These are phyloP conservation scores for Strigomonas culicis DNA, from an alignment of 208 protist species.

Conservation along the genomic window DNA sequence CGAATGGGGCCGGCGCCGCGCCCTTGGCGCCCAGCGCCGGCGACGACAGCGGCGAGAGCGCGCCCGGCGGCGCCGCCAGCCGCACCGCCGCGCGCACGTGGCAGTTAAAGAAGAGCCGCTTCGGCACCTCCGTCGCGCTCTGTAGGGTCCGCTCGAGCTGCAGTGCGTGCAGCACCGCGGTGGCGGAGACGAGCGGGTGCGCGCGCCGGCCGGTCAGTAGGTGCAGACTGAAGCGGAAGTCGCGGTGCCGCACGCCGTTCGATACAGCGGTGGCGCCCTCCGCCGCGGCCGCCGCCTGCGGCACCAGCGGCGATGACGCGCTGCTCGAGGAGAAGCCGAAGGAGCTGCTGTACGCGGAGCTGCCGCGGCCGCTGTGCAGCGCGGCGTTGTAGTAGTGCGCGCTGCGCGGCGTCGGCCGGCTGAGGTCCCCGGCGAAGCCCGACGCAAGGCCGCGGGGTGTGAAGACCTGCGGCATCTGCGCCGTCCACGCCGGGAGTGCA, in stretches of 20 bases:
- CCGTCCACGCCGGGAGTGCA: constrained; percentile 35
- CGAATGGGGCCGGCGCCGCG: too few relatives aligned
- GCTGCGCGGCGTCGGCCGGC: constrained; percentile 11
- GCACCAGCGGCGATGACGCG: not conserved
- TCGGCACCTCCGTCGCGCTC: constrained; percentile 31
- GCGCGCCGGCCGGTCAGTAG: constrained; percentile 56
- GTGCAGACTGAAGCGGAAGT: constrained; percentile 69
- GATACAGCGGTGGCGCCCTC: constrained; percentile 1
- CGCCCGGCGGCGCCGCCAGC: not conserved
- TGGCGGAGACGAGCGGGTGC: constrained; percentile 36
- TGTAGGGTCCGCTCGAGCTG: constrained; percentile 28
- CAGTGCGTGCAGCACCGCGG: constrained; percentile 30
- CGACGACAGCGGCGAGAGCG: not conserved
- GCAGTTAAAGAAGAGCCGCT: constrained; percentile 36
- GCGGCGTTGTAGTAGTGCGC: not conserved
- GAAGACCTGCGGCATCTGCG: constrained; percentile 44
- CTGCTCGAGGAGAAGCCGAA: too few relatives aligned
- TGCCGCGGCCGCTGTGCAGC: not conserved
- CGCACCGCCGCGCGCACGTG: not conserved
- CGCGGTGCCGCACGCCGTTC: constrained; percentile 5
- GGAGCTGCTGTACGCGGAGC: not conserved
- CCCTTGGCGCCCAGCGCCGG: too few relatives aligned
- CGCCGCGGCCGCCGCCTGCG: constrained; percentile 1
- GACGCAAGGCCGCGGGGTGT: constrained; percentile 59
- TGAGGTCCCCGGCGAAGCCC: constrained; percentile 40